These are phyloP conservation scores for Pyricularia pennisetigena DNA, from an alignment of 2,329 filamentous ascomycete species.

Conservation along the genomic window DNA sequence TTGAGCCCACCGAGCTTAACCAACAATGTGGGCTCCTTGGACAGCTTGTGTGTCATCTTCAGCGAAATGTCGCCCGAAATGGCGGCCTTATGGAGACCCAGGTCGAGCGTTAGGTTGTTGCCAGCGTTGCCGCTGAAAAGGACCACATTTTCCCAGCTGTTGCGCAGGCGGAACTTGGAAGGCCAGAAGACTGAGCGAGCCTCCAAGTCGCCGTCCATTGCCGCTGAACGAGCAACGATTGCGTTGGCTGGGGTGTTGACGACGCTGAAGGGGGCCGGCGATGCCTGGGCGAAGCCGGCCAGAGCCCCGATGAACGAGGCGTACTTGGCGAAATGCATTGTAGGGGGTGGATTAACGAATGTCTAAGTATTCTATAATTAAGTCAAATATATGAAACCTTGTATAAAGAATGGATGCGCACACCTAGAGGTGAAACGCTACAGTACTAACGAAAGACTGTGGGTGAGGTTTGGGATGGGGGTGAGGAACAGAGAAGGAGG, in stretches of 20 bases:
- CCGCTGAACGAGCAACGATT: background rate
- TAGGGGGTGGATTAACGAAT: background rate
- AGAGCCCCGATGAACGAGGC: constrained; percentile 8
- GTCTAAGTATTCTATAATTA: background rate
- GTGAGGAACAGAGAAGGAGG: background rate
- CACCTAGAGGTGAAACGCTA: background rate
- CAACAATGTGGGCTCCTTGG: constrained; percentile 10
- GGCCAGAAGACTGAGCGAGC: background rate
- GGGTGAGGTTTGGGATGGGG: background rate
- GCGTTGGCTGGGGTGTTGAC: background rate
- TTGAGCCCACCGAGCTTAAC: constrained; percentile 17
- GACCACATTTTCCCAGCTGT: constrained; percentile 10
- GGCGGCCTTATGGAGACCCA: constrained; percentile 12
- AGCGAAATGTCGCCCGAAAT: constrained; percentile 12
- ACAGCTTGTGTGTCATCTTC: constrained; percentile 10
- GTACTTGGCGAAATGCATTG: background rate
- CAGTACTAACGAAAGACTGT: background rate
- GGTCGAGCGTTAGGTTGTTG: constrained; percentile 6
- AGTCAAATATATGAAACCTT: background rate
- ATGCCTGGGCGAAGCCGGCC: constrained; percentile 9
- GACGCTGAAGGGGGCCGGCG: constrained; percentile 5
- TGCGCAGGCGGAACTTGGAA: constrained; percentile 9
- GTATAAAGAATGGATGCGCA: background rate
- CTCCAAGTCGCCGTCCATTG: constrained; percentile 2
- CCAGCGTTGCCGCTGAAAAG: constrained; percentile 12